Evolutionary conservation across 352 stramenopile species (phyloP), one percentile per base, ranked within the genome.

Genomic region (Phytophthora europaea): DNA sequence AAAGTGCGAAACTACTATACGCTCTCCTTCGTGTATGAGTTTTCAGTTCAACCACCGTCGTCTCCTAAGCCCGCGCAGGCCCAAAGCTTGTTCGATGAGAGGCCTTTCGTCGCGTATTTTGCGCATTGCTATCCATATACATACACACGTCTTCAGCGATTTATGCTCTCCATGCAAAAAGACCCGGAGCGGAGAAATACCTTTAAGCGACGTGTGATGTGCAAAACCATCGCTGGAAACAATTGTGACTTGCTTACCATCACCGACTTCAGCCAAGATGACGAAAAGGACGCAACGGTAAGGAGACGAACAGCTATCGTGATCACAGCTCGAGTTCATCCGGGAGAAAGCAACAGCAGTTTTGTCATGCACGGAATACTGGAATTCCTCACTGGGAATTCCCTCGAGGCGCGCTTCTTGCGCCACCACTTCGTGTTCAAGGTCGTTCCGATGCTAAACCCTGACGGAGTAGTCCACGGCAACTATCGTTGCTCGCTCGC

Each of bases 371-470:
- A 98, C 51, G 94, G 94, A 15, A 82, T 98, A 38, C 71, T 98
- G 31, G 79, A 95, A 16, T 98, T 96, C 58, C 77, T 98, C 54
- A 96, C 90, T 0, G 84, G 88, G 28, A 64, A 72, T 18, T 85
- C 89, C 12, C 75, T 86, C 7, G 90, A 93, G 62, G 92, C 94
- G 26, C 79, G 75, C 26, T 83, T 84, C 50, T 72, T 98, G n/a
- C 88, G 92, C 16, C 79, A 90, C 40, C 76, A 89, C 38, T 98
- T 97, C 53, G 81, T 98, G 18, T 97, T 98, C 69, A 97, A 98
- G 60, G 56, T 98, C 52, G 87, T 98, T 12, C 94, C 94, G 3
- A 98, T 98, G 94, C 79, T 98, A n/a, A 98, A 98, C 65, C 90
- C 91, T 0, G 94, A 98, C 61, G 94, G 94, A 9, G 94, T 98